phyloP scores from a whole-genome alignment of 768 basidiomycete species.

The Agrocybe praecox region DNA sequence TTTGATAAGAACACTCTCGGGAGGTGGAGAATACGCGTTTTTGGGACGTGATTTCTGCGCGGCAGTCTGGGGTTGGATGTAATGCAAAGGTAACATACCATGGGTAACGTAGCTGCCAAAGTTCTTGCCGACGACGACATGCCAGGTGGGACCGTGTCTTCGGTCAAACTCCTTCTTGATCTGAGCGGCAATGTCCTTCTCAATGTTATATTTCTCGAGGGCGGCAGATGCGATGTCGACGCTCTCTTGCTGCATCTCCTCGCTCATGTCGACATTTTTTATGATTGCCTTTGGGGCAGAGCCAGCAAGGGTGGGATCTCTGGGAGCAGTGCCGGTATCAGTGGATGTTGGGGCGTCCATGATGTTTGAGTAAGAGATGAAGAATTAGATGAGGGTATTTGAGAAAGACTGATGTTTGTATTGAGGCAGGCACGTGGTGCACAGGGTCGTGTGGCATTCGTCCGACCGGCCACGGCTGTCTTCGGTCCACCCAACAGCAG shows the following conservation, averaged over 20 bases:
- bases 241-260: constrained; percentile 94
- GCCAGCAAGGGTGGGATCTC: constrained; percentile 36
- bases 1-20: no score
- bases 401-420: constrained; percentile 15
- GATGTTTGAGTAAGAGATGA: constrained; percentile 34
- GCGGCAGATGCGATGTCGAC: constrained; percentile 87
- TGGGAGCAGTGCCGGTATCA: constrained; percentile 47
- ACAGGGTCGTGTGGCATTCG: constrained; percentile 23
- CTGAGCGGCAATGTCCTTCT: constrained; percentile 97
- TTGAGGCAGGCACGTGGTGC: constrained; percentile 20
- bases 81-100: constrained; percentile 57
- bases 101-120: constrained; percentile 99
- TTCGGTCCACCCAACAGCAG: constrained; percentile 15
- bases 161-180: constrained; percentile 99
- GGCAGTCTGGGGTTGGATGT: not conserved
- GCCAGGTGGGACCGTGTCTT: constrained; percentile 94
- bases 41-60: constrained; percentile 16
- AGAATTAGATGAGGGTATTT: constrained; percentile 15
- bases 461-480: constrained; percentile 25
- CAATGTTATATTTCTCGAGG: constrained; percentile 89
- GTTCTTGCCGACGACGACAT: constrained; percentile 98
- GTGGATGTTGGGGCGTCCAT: constrained; percentile 60
- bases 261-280: constrained; percentile 96
- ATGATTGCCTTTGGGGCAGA: constrained; percentile 81
- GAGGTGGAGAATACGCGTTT: constrained; percentile 29